Evolutionary conservation across 495 filamentous ascomycete species (phyloP).

Genomic region (Podospora anserina): DNA sequence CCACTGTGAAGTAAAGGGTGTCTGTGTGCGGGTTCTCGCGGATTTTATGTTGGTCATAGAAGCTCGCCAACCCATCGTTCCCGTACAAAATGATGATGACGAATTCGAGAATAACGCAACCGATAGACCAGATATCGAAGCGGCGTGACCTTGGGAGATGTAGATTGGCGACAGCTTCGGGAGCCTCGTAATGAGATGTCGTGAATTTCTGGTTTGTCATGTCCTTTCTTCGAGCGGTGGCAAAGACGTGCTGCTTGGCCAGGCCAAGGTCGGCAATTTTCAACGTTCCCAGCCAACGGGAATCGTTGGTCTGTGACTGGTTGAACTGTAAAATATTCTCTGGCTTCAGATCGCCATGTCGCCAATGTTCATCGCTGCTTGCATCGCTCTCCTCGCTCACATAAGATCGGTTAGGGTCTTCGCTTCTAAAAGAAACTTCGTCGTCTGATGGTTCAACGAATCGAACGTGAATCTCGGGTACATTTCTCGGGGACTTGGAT

Average conservation of each 20-base stretch:
- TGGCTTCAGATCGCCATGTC: conserved; percentile 27
- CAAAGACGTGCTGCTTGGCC: conserved; percentile 22
- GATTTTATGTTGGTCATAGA: conserved; percentile 21
- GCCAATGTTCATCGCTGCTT: conserved; percentile 8
- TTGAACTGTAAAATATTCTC: conserved; percentile 25
- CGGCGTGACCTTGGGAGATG: conserved; percentile 23
- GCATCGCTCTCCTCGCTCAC: conserved; percentile 8
- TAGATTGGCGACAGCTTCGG: conserved; percentile 19
- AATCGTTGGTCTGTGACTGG: not conserved
- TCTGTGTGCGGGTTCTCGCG: not conserved
- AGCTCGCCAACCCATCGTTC: conserved; percentile 12
- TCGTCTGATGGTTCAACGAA: not conserved
- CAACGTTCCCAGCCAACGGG: conserved; percentile 18
- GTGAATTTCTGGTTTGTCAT: conserved; percentile 19
- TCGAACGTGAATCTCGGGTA: not conserved
- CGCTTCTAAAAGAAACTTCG: not conserved
- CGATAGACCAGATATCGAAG: conserved; percentile 43
- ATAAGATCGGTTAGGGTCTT: not conserved
- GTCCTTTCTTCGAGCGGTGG: conserved; percentile 4
- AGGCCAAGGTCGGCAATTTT: conserved; percentile 29
- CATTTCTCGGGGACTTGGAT: not conserved
- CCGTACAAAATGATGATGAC: conserved; percentile 40
- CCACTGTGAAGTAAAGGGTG: conserved; percentile 1
- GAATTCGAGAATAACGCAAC: conserved; percentile 37
- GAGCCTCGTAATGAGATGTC: conserved; percentile 27